A percentile compares a stretch with the other conserved stretches of the same genome.
These are phyloP conservation scores for Pelargonium myrrhifolium DNA, from an alignment of 441 rosid genomes.

Conservation along the genomic window DNA sequence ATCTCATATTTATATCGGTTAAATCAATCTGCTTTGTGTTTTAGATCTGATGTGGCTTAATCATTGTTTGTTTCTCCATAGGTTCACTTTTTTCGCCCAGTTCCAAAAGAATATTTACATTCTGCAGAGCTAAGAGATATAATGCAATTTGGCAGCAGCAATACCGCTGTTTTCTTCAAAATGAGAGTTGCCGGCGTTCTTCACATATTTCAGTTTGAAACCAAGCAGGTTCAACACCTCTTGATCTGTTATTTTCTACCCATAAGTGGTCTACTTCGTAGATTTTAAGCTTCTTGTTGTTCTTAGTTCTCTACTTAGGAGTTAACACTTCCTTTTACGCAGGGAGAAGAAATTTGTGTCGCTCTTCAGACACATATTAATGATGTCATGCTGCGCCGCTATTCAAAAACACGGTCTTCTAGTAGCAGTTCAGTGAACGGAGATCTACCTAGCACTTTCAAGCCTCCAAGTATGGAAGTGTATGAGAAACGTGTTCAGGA, in stretches of 20 bases:
- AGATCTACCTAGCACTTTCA: slow-evolving; percentile 52
- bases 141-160: slow-evolving; percentile 99
- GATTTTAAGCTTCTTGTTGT: not conserved
- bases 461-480: slow-evolving; percentile 50
- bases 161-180: slow-evolving; percentile 94
- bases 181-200: slow-evolving; percentile 99
- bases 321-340: slow-evolving; percentile 10
- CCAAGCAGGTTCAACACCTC: slow-evolving; percentile 65
- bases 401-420: slow-evolving; percentile 79
- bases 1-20: not conserved
- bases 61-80: slow-evolving; percentile 21
- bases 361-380: slow-evolving; percentile 98
- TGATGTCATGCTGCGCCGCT: slow-evolving; percentile 97
- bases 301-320: not conserved
- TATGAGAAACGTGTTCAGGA: slow-evolving; percentile 76
- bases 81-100: slow-evolving; percentile 98
- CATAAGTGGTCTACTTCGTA: not conserved
- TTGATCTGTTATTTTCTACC: not conserved
- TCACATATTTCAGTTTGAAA: slow-evolving; percentile 95
- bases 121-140: slow-evolving; percentile 95
- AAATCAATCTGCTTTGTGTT: not conserved
- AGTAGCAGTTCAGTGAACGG: slow-evolving; percentile 60
- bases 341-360: slow-evolving; percentile 99
- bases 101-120: slow-evolving; percentile 93
- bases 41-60: not conserved